Evolutionary conservation across 768 basidiomycete genomes (phyloP).

Genomic region (Ephemerocybe angulata): DNA sequence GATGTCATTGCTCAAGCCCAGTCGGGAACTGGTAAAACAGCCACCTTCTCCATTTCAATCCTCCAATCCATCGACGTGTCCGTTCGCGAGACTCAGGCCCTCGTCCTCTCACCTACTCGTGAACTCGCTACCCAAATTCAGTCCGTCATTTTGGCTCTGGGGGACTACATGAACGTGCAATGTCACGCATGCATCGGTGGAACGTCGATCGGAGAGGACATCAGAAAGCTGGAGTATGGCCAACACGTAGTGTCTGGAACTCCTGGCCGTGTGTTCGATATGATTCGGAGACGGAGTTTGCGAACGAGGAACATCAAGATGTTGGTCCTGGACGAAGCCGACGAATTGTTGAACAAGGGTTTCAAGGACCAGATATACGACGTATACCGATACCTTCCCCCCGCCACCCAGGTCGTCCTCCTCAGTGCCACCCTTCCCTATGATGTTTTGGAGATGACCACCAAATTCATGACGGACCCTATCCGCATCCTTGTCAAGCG

Average conservation of each 20-base stretch:
- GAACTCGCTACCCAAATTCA: constrained; percentile 99
- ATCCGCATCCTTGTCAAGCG: constrained; percentile 98
- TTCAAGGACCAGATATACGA: constrained; percentile 99
- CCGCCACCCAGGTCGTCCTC: constrained; percentile 94
- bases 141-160: constrained; percentile 91
- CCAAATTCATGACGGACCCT: constrained; percentile 99
- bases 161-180: constrained; percentile 99
- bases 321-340: constrained; percentile 92
- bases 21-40: constrained; percentile 99
- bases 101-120: constrained; percentile 96
- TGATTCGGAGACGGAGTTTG: constrained; percentile 92
- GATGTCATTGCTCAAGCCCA: constrained; percentile 99
- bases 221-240: constrained; percentile 94
- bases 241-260: constrained; percentile 98
- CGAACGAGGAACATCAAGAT: constrained; percentile 98
- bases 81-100: constrained; percentile 91
- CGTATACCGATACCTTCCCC: constrained; percentile 95
- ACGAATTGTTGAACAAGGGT: constrained; percentile 94
- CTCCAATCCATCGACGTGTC: constrained; percentile 96
- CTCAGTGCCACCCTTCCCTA: constrained; percentile 94
- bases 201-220: constrained; percentile 95
- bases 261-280: constrained; percentile 97
- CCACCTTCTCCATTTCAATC: constrained; percentile 97
- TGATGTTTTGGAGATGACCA: constrained; percentile 98
- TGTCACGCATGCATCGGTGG: constrained; percentile 99